phyloP scores from a whole-genome alignment of 2,329 filamentous ascomycete genomes.

The Blastomyces gilchristii region DNA sequence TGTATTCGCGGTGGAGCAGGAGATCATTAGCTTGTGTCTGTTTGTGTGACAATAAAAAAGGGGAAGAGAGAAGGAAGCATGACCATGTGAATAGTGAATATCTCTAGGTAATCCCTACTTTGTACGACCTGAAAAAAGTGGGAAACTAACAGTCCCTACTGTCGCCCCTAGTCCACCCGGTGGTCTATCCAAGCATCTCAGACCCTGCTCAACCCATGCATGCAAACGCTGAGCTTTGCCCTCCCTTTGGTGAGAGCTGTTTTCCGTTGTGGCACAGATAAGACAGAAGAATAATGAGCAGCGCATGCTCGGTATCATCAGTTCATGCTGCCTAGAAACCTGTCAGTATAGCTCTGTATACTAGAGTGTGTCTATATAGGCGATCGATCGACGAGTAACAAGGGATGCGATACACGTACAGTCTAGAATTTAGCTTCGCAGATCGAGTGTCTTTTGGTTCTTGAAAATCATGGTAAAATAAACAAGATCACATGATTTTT shows the following conservation, averaged over 20 bases:
- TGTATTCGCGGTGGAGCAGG: background rate
- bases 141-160: slow-evolving; percentile 34
- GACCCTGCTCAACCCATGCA: slow-evolving; percentile 41
- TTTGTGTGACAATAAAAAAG: background rate
- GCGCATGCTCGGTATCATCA: slow-evolving; percentile 47
- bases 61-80: background rate
- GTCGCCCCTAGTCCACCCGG: slow-evolving; percentile 42
- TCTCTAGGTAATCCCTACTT: background rate
- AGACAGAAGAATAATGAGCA: slow-evolving; percentile 41
- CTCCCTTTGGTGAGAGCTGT: slow-evolving; percentile 28
- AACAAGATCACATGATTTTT: background rate
- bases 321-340: slow-evolving; percentile 38
- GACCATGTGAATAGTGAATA: background rate
- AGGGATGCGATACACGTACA: slow-evolving; percentile 5
- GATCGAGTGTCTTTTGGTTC: background rate
- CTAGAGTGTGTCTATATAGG: background rate
- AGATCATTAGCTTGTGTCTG: background rate
- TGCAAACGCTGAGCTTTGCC: slow-evolving; percentile 40
- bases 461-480: background rate
- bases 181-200: slow-evolving; percentile 38
- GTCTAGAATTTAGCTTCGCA: slow-evolving; percentile 26
- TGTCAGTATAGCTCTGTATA: background rate
- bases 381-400: background rate
- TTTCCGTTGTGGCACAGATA: slow-evolving; percentile 38
- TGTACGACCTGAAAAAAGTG: background rate